phyloP scores from a whole-genome alignment of 2,329 filamentous ascomycete genomes.

The Fusarium sulawesiense region DNA sequence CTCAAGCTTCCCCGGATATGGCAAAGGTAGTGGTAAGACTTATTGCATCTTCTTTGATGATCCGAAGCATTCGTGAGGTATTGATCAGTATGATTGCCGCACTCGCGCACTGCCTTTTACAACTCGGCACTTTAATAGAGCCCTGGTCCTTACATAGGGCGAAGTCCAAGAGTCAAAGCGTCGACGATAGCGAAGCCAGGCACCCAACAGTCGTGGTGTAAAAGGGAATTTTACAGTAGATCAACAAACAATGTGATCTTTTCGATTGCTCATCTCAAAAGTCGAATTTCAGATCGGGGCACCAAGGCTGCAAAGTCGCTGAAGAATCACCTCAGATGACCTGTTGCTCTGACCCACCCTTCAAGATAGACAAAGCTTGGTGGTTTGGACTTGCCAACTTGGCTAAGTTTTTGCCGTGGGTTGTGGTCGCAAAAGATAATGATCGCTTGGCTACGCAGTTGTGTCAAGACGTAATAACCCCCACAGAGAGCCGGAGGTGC shows the following conservation, averaged over 20 bases:
- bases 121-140: slow-evolving; percentile 1
- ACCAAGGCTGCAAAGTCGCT: slow-evolving; percentile 26
- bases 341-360: slow-evolving; percentile 34
- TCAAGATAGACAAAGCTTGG: slow-evolving; percentile 35
- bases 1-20: slow-evolving; percentile 43
- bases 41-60: slow-evolving; percentile 25
- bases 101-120: slow-evolving; percentile 13
- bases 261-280: slow-evolving; percentile 35
- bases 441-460: slow-evolving; percentile 5
- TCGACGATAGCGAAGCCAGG: neutral
- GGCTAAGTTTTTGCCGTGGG: neutral
- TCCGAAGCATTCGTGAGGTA: neutral
- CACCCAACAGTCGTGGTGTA: neutral
- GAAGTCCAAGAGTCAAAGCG: neutral
- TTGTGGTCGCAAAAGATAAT: neutral
- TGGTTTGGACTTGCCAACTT: slow-evolving; percentile 11
- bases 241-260: slow-evolving; percentile 16
- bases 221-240: slow-evolving; percentile 2
- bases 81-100: neutral
- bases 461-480: slow-evolving; percentile 12
- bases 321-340: slow-evolving; percentile 34
- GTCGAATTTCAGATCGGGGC: slow-evolving; percentile 37
- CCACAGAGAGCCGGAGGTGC: slow-evolving; percentile 22
- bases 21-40: slow-evolving; percentile 22
- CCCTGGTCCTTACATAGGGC: neutral